phyloP scores from a whole-genome alignment of 2,329 filamentous ascomycete genomes.

The Xenoacremonium recifei region DNA sequence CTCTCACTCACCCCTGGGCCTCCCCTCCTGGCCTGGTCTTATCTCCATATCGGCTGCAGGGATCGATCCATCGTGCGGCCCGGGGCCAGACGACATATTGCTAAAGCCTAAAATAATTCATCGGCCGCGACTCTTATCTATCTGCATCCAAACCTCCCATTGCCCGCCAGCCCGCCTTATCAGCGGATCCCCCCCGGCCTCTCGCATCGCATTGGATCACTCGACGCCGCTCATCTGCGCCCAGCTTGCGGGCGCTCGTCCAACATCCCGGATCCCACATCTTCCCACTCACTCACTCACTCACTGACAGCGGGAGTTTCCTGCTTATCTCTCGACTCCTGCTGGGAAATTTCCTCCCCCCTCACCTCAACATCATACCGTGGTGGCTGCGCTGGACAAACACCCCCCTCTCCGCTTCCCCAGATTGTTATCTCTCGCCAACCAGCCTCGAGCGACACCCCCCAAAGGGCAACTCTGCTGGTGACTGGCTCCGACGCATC shows the following conservation, averaged over 20 bases:
- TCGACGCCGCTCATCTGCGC: conserved; percentile 29
- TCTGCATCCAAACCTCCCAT: background rate
- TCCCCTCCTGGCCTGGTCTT: too few relatives aligned
- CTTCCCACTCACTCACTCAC: conserved; percentile 17
- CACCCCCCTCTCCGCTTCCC: conserved; percentile 24
- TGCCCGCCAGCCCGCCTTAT: conserved; percentile 27
- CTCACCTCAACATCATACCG: conserved; percentile 3
- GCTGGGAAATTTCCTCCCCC: conserved; percentile 2
- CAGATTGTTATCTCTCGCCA: conserved; percentile 30
- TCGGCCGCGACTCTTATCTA: conserved; percentile 9
- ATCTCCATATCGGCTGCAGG: too few relatives aligned
- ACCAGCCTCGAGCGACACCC: conserved; percentile 17
- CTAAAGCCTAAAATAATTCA: conserved; percentile 1
- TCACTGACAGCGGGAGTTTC: conserved; percentile 22
- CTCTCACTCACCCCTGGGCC: too few relatives aligned
- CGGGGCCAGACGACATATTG: too few relatives aligned
- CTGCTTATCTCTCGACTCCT: conserved; percentile 17
- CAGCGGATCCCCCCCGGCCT: conserved; percentile 23
- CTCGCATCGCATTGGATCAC: conserved; percentile 16
- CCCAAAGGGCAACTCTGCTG: conserved; percentile 3
- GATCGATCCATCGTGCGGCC: too few relatives aligned
- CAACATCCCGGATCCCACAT: conserved; percentile 28
- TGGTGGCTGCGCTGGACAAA: too few relatives aligned
- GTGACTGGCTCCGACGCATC: too few relatives aligned
- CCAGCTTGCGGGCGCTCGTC: conserved; percentile 26